Percentiles rank a stretch among this genome's conserved stretches.
These are phyloP conservation scores for Pyrenochaeta sp. DNA, from an alignment of 2,329 filamentous ascomycete genomes.

Conservation along the genomic window DNA sequence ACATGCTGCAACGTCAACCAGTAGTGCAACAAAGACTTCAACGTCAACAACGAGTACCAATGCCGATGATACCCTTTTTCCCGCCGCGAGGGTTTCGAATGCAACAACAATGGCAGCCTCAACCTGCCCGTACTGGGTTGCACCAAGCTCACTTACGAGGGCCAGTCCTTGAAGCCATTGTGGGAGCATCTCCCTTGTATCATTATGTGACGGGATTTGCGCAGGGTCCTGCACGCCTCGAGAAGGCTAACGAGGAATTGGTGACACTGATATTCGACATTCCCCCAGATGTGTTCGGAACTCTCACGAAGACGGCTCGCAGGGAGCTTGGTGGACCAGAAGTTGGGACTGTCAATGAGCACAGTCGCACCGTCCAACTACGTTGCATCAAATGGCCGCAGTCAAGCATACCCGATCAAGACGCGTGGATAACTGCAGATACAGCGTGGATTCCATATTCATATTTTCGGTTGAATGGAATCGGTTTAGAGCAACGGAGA, in stretches of 20 bases:
- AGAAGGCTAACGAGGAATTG: slow-evolving; percentile 47
- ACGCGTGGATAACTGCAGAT: slow-evolving; percentile 69
- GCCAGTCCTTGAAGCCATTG: slow-evolving; percentile 53
- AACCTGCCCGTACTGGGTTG: slow-evolving; percentile 58
- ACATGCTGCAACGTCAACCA: background rate
- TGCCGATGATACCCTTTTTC: slow-evolving; percentile 37
- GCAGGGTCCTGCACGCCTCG: slow-evolving; percentile 54
- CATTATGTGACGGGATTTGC: slow-evolving; percentile 64
- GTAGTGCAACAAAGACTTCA: too few relatives aligned
- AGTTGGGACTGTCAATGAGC: slow-evolving; percentile 53
- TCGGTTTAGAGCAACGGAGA: slow-evolving; percentile 63
- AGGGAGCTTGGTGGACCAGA: slow-evolving; percentile 32
- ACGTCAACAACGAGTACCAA: too few relatives aligned
- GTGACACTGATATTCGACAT: slow-evolving; percentile 59
- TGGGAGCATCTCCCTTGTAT: slow-evolving; percentile 53
- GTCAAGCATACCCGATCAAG: slow-evolving; percentile 48
- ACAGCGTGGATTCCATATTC: slow-evolving; percentile 74
- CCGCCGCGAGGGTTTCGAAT: slow-evolving; percentile 44
- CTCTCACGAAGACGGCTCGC: slow-evolving; percentile 47
- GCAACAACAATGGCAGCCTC: slow-evolving; percentile 51
- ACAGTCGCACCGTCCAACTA: slow-evolving; percentile 70
- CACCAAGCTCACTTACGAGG: slow-evolving; percentile 67
- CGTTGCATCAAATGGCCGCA: slow-evolving; percentile 65
- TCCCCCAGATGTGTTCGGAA: slow-evolving; percentile 42
- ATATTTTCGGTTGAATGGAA: slow-evolving; percentile 72